A percentile compares a stretch with the other conserved stretches of the same genome.
Conservation (phyloP, 805 yeast genomes). For the Starmerella floricola region DNA sequence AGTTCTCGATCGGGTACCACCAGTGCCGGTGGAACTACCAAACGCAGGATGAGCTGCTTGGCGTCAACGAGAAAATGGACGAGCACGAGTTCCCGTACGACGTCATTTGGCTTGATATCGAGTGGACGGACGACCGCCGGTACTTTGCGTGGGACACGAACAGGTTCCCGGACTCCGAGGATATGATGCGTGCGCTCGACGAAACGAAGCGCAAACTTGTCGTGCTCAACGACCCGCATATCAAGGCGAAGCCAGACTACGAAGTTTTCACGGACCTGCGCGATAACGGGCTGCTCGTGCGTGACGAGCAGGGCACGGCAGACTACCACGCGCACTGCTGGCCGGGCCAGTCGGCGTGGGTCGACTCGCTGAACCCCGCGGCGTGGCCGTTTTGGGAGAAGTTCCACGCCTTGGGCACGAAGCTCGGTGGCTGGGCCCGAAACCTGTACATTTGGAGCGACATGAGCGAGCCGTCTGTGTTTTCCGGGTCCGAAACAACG, state of each 20-base stretch:
- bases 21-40: slow-evolving; percentile 98
- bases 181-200: slow-evolving; percentile 53
- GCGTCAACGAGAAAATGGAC: slow-evolving; percentile 59
- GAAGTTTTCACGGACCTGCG: slow-evolving; percentile 45
- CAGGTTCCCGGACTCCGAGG: slow-evolving; percentile 60
- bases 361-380: slow-evolving; percentile 64
- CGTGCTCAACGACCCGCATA: slow-evolving; percentile 82
- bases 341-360: slow-evolving; percentile 96
- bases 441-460: slow-evolving; percentile 91
- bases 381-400: slow-evolving; percentile 50
- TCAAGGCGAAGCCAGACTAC: slow-evolving; percentile 50
- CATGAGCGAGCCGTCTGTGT: slow-evolving; percentile 95
- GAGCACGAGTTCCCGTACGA: slow-evolving; percentile 69
- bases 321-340: slow-evolving; percentile 81
- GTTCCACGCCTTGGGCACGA: slow-evolving; percentile 36
- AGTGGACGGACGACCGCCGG: slow-evolving; percentile 73
- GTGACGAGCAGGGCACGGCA: slow-evolving; percentile 33
- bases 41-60: slow-evolving; percentile 73
- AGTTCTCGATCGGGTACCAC: slow-evolving; percentile 78
- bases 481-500: slow-evolving; percentile 87
- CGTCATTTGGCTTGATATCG: slow-evolving; percentile 88
- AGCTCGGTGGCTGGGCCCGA: slow-evolving; percentile 38
- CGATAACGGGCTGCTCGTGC: slow-evolving; percentile 31
- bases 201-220: slow-evolving; percentile 70
- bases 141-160: slow-evolving; percentile 84